Conservation (phyloP, 306 rosid species). For the Hippophae tibetana region DNA sequence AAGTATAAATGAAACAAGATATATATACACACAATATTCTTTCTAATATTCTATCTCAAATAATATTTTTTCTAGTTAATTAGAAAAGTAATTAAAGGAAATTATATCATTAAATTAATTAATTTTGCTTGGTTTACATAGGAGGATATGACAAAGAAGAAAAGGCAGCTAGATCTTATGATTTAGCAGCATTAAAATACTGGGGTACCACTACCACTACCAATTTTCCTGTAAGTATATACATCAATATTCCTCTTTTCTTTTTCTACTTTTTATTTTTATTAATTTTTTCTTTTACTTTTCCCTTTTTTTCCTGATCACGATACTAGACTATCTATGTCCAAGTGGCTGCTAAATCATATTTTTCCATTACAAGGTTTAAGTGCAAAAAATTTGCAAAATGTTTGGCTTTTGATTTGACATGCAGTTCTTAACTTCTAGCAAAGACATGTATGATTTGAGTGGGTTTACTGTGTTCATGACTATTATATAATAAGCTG, state of each 20-base stretch:
- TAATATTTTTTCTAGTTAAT: neutral
- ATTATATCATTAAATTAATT: neutral
- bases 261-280: neutral
- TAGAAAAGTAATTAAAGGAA: too few species aligned
- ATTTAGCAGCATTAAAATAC: constrained; percentile 84
- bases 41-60: too few species aligned
- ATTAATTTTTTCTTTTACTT: too few species aligned
- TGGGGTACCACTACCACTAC: constrained; percentile 96
- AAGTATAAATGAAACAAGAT: constrained; percentile 23
- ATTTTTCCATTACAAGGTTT: neutral
- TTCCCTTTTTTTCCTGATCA: neutral
- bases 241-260: neutral
- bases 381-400: constrained; percentile 7
- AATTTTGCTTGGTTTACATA: constrained; percentile 7
- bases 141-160: constrained; percentile 98
- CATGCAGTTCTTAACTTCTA: constrained; percentile 1
- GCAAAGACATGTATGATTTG: neutral
- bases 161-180: constrained; percentile 90
- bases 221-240: constrained; percentile 63
- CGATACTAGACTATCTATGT: neutral
- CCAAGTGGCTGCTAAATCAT: constrained; percentile 9
- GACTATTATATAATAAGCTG: too few species aligned
- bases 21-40: too few species aligned
- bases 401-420: constrained; percentile 13
- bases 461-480: neutral